Percentiles rank a stretch among this genome's conserved stretches.
These are phyloP conservation scores for Ascodesmis nigricans DNA, from an alignment of 495 filamentous ascomycete species.

Conservation along the genomic window DNA sequence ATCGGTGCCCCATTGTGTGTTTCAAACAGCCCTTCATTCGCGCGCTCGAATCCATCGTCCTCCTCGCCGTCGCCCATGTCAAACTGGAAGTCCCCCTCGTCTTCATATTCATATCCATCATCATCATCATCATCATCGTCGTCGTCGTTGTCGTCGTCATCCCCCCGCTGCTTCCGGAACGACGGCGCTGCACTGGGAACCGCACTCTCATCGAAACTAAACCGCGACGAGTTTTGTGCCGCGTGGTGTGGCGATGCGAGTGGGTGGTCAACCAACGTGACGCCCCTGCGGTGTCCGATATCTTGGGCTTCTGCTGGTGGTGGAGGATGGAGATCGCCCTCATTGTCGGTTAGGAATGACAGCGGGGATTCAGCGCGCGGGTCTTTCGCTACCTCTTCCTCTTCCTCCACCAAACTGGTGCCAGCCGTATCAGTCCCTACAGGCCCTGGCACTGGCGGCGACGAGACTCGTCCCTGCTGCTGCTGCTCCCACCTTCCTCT, in stretches of 20 bases:
- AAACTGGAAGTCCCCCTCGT: conserved; percentile 56
- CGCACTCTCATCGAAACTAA: conserved; percentile 43
- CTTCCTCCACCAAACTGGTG: neutral
- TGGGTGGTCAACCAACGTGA: conserved; percentile 22
- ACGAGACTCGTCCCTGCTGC: neutral
- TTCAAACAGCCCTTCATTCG: conserved; percentile 16
- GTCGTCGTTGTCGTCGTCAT: conserved; percentile 41
- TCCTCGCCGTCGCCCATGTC: conserved; percentile 36
- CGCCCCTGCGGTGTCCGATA: conserved; percentile 13
- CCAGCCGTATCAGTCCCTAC: no score
- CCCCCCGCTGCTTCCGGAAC: conserved; percentile 34
- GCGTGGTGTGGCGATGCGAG: conserved; percentile 34
- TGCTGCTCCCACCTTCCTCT: conserved; percentile 1
- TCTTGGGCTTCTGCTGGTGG: conserved; percentile 2
- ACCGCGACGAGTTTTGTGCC: conserved; percentile 44
- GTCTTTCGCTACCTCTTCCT: conserved; percentile 1
- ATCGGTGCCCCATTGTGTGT: neutral
- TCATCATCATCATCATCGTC: conserved; percentile 27
- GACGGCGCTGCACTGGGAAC: conserved; percentile 26
- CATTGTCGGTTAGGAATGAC: neutral
- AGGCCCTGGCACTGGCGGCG: no score
- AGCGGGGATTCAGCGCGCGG: neutral
- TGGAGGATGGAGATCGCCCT: neutral
- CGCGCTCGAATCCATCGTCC: conserved; percentile 30
- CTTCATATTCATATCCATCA: conserved; percentile 14